Percentiles rank a stretch among this genome's conserved stretches.
phyloP scores from a whole-genome alignment of 2,329 filamentous ascomycete genomes.

The Botrytis aclada region DNA sequence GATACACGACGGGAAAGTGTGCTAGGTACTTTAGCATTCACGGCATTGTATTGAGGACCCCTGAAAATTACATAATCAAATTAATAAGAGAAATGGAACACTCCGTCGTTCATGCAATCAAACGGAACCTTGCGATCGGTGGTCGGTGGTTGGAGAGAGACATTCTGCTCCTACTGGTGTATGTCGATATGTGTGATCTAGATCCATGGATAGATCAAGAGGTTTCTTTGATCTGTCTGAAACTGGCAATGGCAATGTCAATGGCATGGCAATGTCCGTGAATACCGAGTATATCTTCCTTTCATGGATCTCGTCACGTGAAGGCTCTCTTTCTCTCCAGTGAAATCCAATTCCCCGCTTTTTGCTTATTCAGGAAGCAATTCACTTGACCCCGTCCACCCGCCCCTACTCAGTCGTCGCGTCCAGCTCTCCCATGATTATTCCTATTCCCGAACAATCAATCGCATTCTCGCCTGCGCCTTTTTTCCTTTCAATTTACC shows the following conservation, averaged over 20 bases:
- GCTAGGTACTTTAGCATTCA: too few relatives aligned
- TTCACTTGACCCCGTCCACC: not conserved
- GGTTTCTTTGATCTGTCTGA: too few relatives aligned
- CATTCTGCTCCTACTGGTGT: not conserved
- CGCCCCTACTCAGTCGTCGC: not conserved
- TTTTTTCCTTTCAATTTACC: too few relatives aligned
- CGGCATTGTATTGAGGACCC: not conserved
- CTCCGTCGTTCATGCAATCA: not conserved
- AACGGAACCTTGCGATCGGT: not conserved
- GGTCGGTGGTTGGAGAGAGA: not conserved
- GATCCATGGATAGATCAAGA: not conserved
- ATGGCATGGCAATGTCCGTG: too few relatives aligned
- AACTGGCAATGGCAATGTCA: not conserved
- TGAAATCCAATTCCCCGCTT: not conserved
- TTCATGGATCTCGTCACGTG: not conserved
- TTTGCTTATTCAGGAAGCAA: not conserved
- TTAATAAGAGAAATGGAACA: not conserved
- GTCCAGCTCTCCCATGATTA: not conserved
- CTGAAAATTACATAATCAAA: not conserved
- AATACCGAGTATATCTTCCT: too few relatives aligned
- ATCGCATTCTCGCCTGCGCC: not conserved
- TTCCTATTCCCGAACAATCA: slow-evolving; percentile 27
- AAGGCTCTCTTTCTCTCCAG: not conserved
- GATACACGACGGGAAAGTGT: not conserved
- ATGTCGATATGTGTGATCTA: not conserved